Conservation (phyloP, 2,329 filamentous ascomycete genomes). For the Plectosphaerella plurivora region DNA sequence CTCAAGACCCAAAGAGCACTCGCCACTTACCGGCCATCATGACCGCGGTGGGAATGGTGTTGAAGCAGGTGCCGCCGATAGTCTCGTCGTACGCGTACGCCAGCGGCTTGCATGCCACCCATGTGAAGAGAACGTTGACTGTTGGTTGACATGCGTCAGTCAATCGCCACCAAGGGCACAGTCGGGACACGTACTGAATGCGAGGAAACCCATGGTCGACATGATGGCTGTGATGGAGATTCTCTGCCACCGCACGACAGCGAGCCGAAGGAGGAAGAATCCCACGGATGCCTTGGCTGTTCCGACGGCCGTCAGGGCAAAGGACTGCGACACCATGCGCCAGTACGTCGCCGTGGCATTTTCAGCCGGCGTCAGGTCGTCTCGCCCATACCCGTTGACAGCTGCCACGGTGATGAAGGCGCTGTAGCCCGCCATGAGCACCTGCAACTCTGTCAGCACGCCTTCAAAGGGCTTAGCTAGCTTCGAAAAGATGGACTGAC, state of each 20-base stretch:
- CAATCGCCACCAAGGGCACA: not conserved
- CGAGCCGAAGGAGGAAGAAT: slow-evolving; percentile 32
- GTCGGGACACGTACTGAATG: not conserved
- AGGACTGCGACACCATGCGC: slow-evolving; percentile 27
- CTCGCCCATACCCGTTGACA: not conserved
- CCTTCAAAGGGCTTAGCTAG: not conserved
- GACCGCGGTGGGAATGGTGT: slow-evolving; percentile 11
- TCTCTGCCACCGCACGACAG: slow-evolving; percentile 27
- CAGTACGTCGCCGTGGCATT: slow-evolving; percentile 21
- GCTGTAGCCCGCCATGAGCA: not conserved
- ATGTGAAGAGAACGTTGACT: slow-evolving; percentile 7
- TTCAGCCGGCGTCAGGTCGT: slow-evolving; percentile 6
- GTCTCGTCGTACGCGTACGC: slow-evolving; percentile 10
- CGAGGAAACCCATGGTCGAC: slow-evolving; percentile 2
- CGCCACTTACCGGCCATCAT: slow-evolving; percentile 8
- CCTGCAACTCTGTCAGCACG: not conserved
- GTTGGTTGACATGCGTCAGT: not conserved
- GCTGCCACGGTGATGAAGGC: not conserved
- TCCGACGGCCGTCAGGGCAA: slow-evolving; percentile 32
- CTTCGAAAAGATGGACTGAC: slow-evolving; percentile 6
- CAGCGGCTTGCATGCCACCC: slow-evolving; percentile 13
- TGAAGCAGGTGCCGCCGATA: slow-evolving; percentile 11
- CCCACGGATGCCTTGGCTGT: slow-evolving; percentile 33
- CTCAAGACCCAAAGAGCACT: slow-evolving; percentile 2
- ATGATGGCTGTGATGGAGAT: slow-evolving; percentile 27